Percentiles rank a stretch among this genome's conserved stretches.
These are phyloP conservation scores for Tetrapyrgos nigripes DNA, from an alignment of 1,284 basidiomycete genomes.

Conservation along the genomic window DNA sequence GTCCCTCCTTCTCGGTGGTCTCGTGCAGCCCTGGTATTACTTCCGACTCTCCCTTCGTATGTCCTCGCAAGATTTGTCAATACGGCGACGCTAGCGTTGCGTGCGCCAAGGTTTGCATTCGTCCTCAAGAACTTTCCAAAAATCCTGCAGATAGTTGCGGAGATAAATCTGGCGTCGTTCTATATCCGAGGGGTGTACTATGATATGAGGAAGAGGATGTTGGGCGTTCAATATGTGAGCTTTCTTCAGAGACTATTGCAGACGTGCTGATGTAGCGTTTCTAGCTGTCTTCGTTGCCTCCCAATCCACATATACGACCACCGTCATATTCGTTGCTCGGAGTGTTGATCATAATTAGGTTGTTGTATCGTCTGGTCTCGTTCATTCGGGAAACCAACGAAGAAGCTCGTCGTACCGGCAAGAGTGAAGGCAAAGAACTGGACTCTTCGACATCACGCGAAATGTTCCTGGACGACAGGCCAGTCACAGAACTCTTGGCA, in stretches of 20 bases:
- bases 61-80: conserved; percentile 59
- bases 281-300: conserved; percentile 76
- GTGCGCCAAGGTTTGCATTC: conserved; percentile 42
- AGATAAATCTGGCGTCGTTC: conserved; percentile 84
- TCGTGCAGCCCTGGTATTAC: conserved; percentile 65
- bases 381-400: conserved; percentile 41
- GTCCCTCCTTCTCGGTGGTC: conserved; percentile 53
- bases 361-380: conserved; percentile 66
- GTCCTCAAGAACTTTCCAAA: conserved; percentile 52
- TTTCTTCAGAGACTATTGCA: conserved; percentile 15
- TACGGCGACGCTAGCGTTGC: conserved; percentile 33
- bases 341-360: conserved; percentile 72
- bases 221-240: conserved; percentile 78
- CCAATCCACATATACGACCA: conserved; percentile 72
- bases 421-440: conserved; percentile 15
- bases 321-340: conserved; percentile 90
- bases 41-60: conserved; percentile 70
- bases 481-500: conserved; percentile 67
- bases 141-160: conserved; percentile 60
- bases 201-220: conserved; percentile 72
- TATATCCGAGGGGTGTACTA: conserved; percentile 85
- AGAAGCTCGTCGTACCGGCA: background rate
- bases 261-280: conserved; percentile 9
- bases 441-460: conserved; percentile 44
- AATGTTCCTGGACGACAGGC: conserved; percentile 67